A percentile compares a stretch with the other conserved stretches of the same genome.
Evolutionary conservation across 2,329 filamentous ascomycete genomes (phyloP).

Genomic region (Lachnellula occidentalis): DNA sequence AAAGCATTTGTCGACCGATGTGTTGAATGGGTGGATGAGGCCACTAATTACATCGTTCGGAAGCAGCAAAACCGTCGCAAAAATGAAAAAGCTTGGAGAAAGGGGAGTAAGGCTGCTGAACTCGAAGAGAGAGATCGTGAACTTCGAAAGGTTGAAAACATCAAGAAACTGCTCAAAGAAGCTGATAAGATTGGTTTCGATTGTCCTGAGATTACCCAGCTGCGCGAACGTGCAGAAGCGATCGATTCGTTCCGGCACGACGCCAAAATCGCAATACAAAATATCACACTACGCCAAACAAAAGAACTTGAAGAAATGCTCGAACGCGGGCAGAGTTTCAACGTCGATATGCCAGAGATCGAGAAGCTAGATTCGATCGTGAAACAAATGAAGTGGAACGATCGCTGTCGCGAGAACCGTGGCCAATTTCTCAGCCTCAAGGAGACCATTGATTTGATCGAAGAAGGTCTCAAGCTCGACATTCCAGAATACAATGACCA

Average conservation of each 20-base stretch:
- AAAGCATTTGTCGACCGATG: conserved; percentile 90
- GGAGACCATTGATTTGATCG: conserved; percentile 74
- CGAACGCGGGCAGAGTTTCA: conserved; percentile 84
- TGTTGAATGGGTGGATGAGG: conserved; percentile 97
- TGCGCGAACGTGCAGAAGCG: conserved; percentile 78
- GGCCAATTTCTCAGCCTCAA: conserved; percentile 64
- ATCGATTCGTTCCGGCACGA: conserved; percentile 81
- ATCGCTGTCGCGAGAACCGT: conserved; percentile 63
- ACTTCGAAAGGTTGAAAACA: conserved; percentile 81
- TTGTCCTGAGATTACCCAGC: conserved; percentile 79
- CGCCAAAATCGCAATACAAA: conserved; percentile 64
- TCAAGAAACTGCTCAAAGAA: conserved; percentile 75
- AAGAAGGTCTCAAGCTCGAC: conserved; percentile 69
- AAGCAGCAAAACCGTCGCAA: conserved; percentile 98
- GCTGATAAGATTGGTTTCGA: conserved; percentile 89
- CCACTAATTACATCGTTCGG: conserved; percentile 89
- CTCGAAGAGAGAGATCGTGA: conserved; percentile 80
- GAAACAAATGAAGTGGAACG: conserved; percentile 84
- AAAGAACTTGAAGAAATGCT: conserved; percentile 82
- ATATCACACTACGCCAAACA: conserved; percentile 56
- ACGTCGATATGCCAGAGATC: conserved; percentile 85
- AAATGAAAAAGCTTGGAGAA: conserved; percentile 82
- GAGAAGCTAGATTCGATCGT: conserved; percentile 75
- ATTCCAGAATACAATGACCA: conserved; percentile 78
- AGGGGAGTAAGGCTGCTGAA: conserved; percentile 69